Evolutionary conservation across 1,139 yeast genomes (phyloP).

Genomic region (Diutina catenulata): DNA sequence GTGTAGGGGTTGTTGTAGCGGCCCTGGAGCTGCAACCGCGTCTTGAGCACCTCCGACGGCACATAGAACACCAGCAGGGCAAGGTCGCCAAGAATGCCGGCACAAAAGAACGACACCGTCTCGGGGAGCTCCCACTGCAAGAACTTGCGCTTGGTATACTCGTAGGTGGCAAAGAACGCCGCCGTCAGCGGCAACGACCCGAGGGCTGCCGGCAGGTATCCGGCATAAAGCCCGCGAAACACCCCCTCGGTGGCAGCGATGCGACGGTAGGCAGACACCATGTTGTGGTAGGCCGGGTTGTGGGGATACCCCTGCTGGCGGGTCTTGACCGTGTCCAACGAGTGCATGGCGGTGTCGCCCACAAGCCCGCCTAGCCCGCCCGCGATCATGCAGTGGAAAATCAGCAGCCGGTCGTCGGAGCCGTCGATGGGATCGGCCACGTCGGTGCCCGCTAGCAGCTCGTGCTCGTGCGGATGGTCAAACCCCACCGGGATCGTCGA

Average conservation of each 20-base stretch:
- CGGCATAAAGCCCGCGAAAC: slow-evolving; percentile 77
- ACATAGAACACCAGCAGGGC: slow-evolving; percentile 88
- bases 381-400: slow-evolving; percentile 63
- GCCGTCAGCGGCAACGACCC: slow-evolving; percentile 94
- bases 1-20: slow-evolving; percentile 70
- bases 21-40: slow-evolving; percentile 88
- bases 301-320: slow-evolving; percentile 88
- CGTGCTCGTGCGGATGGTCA: slow-evolving; percentile 5
- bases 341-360: slow-evolving; percentile 91
- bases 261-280: slow-evolving; percentile 60
- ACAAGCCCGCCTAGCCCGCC: slow-evolving; percentile 94
- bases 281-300: slow-evolving; percentile 50
- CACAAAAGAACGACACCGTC: slow-evolving; percentile 64
- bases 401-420: slow-evolving; percentile 21
- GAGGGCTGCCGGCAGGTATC: slow-evolving; percentile 80
- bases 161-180: slow-evolving; percentile 85
- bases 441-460: slow-evolving; percentile 5
- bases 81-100: slow-evolving; percentile 87
- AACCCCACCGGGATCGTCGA: slow-evolving; percentile 29
- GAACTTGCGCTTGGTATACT: slow-evolving; percentile 59
- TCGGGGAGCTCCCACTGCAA: slow-evolving; percentile 48
- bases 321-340: slow-evolving; percentile 91
- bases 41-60: slow-evolving; percentile 94
- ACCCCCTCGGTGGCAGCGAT: slow-evolving; percentile 78
- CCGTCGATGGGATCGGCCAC: slow-evolving; percentile 6